Evolutionary conservation across 192 early-diverging fungal genomes (phyloP).

Genomic region (Coemansia sp.): DNA sequence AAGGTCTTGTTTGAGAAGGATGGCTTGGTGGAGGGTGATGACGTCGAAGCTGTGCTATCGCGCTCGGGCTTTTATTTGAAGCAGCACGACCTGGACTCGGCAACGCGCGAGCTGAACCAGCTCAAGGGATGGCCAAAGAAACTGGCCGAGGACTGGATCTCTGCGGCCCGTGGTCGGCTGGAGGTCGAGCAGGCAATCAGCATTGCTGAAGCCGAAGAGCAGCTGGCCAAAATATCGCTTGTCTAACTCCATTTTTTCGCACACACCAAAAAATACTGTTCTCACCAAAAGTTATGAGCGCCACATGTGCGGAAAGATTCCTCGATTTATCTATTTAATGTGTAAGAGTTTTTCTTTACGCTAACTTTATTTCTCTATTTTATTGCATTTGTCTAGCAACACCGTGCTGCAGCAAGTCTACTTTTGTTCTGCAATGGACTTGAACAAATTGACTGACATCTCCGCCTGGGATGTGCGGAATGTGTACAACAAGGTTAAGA

Average conservation of each 20-base stretch:
- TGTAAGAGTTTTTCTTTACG: background rate
- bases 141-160: slow-evolving; percentile 86
- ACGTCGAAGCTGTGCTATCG: slow-evolving; percentile 81
- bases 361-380: background rate
- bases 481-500: slow-evolving; percentile 67
- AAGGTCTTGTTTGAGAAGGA: slow-evolving; percentile 79
- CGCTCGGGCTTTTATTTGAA: slow-evolving; percentile 72
- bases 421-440: slow-evolving; percentile 15
- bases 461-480: slow-evolving; percentile 60
- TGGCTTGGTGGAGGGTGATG: slow-evolving; percentile 79
- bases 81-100: slow-evolving; percentile 78
- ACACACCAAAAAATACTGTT: background rate
- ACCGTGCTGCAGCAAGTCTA: background rate
- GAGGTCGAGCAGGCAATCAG: slow-evolving; percentile 86
- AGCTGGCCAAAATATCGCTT: slow-evolving; percentile 44
- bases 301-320: background rate
- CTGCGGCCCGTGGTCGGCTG: slow-evolving; percentile 72
- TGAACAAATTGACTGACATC: slow-evolving; percentile 52
- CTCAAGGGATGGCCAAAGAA: slow-evolving; percentile 86
- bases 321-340: background rate
- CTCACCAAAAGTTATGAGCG: background rate
- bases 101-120: slow-evolving; percentile 89
- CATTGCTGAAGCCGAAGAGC: slow-evolving; percentile 57
- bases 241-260: slow-evolving; percentile 10
- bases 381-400: background rate